Conservation (phyloP, 192 early-diverging fungal genomes). For the Paraglomus brasilianum region DNA sequence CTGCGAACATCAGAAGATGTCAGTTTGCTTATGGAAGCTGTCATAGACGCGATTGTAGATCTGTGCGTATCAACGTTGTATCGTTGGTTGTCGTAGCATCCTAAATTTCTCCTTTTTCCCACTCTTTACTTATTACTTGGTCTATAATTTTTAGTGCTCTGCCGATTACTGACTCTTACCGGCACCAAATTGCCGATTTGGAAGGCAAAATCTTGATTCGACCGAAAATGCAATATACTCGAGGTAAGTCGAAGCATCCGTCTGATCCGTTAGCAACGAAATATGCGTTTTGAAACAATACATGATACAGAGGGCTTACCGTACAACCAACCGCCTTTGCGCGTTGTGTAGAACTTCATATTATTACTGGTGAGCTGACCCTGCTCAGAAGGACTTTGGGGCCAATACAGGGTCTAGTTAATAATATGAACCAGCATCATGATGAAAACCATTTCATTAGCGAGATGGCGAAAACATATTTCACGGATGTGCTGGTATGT, state of each 20-base stretch:
- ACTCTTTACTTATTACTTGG: background rate
- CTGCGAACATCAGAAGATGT: constrained; percentile 40
- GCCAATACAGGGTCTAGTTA: constrained; percentile 46
- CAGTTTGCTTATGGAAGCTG: constrained; percentile 44
- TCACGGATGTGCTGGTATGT: constrained; percentile 44
- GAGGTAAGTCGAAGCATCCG: constrained; percentile 4
- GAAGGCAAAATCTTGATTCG: constrained; percentile 40
- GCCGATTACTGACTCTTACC: constrained; percentile 44
- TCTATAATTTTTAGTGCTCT: constrained; percentile 37
- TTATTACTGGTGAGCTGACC: constrained; percentile 45
- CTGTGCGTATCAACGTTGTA: background rate
- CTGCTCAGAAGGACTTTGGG: constrained; percentile 45
- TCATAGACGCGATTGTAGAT: constrained; percentile 50
- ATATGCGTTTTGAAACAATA: too few relatives aligned
- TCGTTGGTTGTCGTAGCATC: too few relatives aligned
- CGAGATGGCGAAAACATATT: constrained; percentile 41
- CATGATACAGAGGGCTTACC: background rate
- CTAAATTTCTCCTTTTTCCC: too few relatives aligned
- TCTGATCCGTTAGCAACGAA: background rate
- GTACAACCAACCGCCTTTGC: background rate
- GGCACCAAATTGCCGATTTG: constrained; percentile 43
- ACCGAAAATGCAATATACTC: constrained; percentile 43
- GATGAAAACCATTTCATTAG: constrained; percentile 39
- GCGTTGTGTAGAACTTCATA: constrained; percentile 37
- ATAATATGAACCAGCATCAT: constrained; percentile 32